Base-by-base conservation (phyloP, 257 asterid genomes). In the Ligustrum vulgare region DNA sequence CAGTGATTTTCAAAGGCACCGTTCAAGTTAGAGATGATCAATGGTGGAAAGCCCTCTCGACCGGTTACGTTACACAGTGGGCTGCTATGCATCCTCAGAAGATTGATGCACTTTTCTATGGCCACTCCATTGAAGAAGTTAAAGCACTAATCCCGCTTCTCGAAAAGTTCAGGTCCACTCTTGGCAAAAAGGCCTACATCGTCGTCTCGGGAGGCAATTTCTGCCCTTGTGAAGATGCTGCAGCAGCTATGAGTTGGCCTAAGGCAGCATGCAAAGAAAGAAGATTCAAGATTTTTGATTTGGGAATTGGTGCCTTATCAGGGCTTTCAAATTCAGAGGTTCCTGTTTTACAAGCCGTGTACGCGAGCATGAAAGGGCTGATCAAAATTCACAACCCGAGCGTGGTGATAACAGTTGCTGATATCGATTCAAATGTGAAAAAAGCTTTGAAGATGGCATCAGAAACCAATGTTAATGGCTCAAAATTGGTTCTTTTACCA, bases 11-110 rank as follows among this genome's bases (percentile, higher is more conserved):
- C 96, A 94, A 92, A 77, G 96, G 87, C 70, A 82, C 86, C 0
- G 98, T 94, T 64, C 98, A 89, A 83, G 96, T 88, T 28, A 79
- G 99, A 36, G 98, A 94, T 71, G 91, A 92, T 31, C 99, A 92
- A 54, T 94, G 99, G 99, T 94, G 99, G 99, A 92, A 86, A 72
- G 98, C 99, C 25, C 90, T 94, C 20, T 89, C 99, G 0, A 87
- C 89, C 0, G 99, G 99, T n/a, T 94, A 94, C 67, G 8, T 94
- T 1, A 91, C 99, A 0, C 98, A 91, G 72, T 94, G 99, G 98
- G 99, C 98, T 0, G 88, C 97, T 0, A 94, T 94, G 98, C 11
- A 89, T 71, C 99, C 99, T 65, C 99, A 94, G 41, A 91, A 87
- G 82, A 88, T 89, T 2, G 99, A 94, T 34, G 98, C 95, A 12